Evolutionary conservation across 2,329 filamentous ascomycete species (phyloP).

Genomic region (Aspergillus neoniger): DNA sequence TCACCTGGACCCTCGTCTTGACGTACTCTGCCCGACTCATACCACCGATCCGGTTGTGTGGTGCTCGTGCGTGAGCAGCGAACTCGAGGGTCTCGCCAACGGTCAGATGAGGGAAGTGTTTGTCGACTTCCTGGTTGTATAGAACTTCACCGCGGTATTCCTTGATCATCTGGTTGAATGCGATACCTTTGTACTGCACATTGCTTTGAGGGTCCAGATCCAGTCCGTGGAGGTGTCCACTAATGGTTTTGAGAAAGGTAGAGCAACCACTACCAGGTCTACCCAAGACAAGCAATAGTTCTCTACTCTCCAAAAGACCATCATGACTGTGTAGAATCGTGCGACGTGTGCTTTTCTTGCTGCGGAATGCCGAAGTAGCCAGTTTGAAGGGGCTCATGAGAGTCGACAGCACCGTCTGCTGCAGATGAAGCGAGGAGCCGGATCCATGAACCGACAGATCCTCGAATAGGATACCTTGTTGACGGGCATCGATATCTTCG

Average conservation of each 20-base stretch:
- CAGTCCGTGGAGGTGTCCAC: background rate
- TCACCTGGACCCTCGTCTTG: slow-evolving; percentile 31
- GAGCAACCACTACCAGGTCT: slow-evolving; percentile 5
- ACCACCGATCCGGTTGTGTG: slow-evolving; percentile 22
- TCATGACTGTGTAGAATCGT: slow-evolving; percentile 3
- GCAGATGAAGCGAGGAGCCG: background rate
- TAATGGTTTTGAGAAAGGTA: slow-evolving; percentile 5
- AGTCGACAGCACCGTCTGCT: background rate
- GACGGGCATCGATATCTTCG: background rate
- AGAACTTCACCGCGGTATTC: slow-evolving; percentile 42
- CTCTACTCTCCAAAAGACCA: slow-evolving; percentile 1
- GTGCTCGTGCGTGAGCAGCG: slow-evolving; percentile 63
- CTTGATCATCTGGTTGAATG: slow-evolving; percentile 32
- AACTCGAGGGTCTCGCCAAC: slow-evolving; percentile 77
- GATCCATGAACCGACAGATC: background rate
- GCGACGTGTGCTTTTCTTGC: background rate
- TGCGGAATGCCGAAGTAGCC: background rate
- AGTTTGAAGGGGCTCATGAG: background rate
- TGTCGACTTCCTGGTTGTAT: slow-evolving; percentile 52
- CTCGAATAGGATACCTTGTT: background rate
- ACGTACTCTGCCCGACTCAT: background rate
- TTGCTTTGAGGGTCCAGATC: background rate
- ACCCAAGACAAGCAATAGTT: slow-evolving; percentile 5
- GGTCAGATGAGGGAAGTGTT: slow-evolving; percentile 63
- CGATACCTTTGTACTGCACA: slow-evolving; percentile 25